Conservation (phyloP, 306 rosid genomes). For the Coriaria nepalensis region DNA sequence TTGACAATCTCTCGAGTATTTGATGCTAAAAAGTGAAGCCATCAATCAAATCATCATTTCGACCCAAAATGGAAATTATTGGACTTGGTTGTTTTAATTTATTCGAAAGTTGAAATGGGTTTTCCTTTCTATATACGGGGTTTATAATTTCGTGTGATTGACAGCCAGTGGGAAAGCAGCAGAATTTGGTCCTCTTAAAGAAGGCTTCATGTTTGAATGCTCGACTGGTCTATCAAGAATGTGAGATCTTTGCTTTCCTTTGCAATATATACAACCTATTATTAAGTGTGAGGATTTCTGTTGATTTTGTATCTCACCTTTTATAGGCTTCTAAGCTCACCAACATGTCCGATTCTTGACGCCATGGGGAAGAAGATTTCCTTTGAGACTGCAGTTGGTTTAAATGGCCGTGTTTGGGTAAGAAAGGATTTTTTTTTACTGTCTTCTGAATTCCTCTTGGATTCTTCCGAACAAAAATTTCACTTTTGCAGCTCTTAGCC, state of each 20-base stretch:
- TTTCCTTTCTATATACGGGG: no score
- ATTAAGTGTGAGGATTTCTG: not conserved
- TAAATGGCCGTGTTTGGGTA: slow-evolving; percentile 96
- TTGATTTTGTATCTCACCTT: not conserved
- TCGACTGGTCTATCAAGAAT: slow-evolving; percentile 74
- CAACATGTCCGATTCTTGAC: slow-evolving; percentile 69
- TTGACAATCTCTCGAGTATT: no score
- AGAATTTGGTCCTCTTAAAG: slow-evolving; percentile 67
- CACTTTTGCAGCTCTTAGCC: not conserved
- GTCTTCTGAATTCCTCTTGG: not conserved
- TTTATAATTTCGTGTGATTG: not conserved
- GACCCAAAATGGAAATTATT: no score
- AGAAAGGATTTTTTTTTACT: not conserved
- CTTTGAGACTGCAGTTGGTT: slow-evolving; percentile 73
- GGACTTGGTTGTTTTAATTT: no score
- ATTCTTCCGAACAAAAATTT: not conserved
- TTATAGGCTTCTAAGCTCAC: slow-evolving; percentile 58
- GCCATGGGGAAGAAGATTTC: slow-evolving; percentile 83
- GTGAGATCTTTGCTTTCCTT: slow-evolving; percentile 23
- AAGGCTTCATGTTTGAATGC: slow-evolving; percentile 75
- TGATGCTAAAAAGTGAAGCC: no score
- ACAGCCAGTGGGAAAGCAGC: slow-evolving; percentile 75
- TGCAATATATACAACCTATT: not conserved
- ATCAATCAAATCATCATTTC: no score
- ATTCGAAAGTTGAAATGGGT: no score